Evolutionary conservation across 2,329 filamentous ascomycete genomes (phyloP).

Genomic region (Cytospora paraplurivora): DNA sequence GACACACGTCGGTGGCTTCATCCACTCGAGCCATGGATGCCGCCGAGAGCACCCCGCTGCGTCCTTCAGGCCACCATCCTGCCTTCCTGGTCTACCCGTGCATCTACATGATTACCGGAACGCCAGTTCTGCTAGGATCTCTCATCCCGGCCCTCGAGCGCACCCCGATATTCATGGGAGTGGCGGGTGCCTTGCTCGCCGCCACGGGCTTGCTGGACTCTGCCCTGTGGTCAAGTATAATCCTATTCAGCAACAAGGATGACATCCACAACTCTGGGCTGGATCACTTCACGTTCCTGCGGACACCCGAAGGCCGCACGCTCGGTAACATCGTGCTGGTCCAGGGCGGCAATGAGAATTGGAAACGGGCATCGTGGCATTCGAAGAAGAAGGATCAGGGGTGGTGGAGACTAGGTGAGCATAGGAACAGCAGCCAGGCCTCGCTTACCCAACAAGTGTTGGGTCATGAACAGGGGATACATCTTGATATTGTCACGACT

Average conservation of each 20-base stretch:
- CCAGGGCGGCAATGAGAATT: conserved; percentile 31
- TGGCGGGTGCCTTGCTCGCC: conserved; percentile 60
- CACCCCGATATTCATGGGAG: conserved; percentile 48
- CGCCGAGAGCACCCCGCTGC: conserved; percentile 33
- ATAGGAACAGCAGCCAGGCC: conserved; percentile 19
- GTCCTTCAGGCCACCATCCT: conserved; percentile 44
- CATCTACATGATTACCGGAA: conserved; percentile 70
- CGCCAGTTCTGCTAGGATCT: conserved; percentile 64
- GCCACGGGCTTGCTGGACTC: conserved; percentile 60
- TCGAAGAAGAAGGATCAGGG: conserved; percentile 27
- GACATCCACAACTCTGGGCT: conserved; percentile 51
- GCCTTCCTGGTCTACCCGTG: conserved; percentile 68
- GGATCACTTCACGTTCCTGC: conserved; percentile 54
- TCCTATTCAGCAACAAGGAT: conserved; percentile 47
- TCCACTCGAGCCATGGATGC: conserved; percentile 12
- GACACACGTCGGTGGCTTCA: neutral
- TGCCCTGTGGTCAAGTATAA: conserved; percentile 55
- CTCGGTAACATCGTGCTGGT: conserved; percentile 47
- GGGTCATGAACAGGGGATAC: conserved; percentile 28
- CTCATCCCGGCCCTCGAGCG: conserved; percentile 16
- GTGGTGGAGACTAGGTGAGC: conserved; percentile 25
- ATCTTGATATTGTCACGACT: conserved; percentile 38
- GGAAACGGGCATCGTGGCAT: conserved; percentile 26
- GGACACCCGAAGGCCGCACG: conserved; percentile 41
- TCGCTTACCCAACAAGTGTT: conserved; percentile 4